phyloP scores from a whole-genome alignment of 2,329 filamentous ascomycete species.

The Trichophyton simii region DNA sequence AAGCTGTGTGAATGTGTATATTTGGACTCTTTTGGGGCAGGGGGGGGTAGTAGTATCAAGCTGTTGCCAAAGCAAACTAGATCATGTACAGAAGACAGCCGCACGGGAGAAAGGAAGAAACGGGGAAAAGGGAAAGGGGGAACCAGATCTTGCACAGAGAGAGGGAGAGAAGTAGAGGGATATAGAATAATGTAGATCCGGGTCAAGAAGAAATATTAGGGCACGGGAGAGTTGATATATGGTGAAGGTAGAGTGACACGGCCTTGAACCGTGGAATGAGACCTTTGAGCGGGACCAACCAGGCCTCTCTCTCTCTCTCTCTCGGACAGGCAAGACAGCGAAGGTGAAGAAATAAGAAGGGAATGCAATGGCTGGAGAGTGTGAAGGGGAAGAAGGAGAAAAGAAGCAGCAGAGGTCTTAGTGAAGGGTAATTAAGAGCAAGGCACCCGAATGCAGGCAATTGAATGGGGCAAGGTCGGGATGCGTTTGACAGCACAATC shows the following conservation, averaged over 20 bases:
- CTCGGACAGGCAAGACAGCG: background rate
- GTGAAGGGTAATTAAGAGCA: background rate
- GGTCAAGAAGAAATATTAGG: background rate
- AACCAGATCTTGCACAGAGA: background rate
- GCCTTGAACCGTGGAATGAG: background rate
- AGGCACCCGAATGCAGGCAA: slow-evolving; percentile 8
- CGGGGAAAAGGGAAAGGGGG: background rate
- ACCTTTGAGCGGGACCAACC: slow-evolving; percentile 13
- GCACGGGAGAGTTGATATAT: background rate
- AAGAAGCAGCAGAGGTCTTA: slow-evolving; percentile 3
- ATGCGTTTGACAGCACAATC: slow-evolving; percentile 26
- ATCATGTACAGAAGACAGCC: slow-evolving; percentile 1
- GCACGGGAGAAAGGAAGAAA: background rate
- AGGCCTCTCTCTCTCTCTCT: background rate
- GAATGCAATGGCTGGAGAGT: background rate
- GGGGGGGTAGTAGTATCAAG: background rate
- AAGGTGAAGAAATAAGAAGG: background rate
- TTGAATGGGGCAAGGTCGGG: slow-evolving; percentile 16
- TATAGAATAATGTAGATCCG: background rate
- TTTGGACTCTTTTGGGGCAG: background rate
- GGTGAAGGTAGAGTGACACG: background rate
- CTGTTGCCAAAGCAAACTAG: background rate
- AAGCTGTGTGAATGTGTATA: background rate
- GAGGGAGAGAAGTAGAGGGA: background rate
- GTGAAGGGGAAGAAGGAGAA: slow-evolving; percentile 2